Conservation (phyloP, 345 rosid species). For the Mercurialis annua region DNA sequence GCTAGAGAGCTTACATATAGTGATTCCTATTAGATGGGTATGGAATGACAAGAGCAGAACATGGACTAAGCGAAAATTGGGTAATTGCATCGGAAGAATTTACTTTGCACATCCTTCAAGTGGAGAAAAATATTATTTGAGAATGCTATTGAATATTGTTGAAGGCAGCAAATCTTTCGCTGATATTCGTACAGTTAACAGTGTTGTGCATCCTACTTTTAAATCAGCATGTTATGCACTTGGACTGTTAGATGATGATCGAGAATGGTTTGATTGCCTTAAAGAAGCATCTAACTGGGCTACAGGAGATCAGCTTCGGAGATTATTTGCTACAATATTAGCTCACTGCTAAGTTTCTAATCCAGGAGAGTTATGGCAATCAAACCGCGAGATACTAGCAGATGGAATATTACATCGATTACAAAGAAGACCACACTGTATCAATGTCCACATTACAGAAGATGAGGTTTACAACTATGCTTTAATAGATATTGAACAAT, state of each 20-base stretch:
- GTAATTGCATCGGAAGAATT: constrained; percentile 1
- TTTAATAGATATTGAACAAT: too few species aligned
- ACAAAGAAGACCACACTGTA: too few species aligned
- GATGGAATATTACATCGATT: too few species aligned
- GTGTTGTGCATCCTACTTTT: not conserved
- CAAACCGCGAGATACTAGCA: too few species aligned
- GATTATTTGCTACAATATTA: constrained; percentile 4
- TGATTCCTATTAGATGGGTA: constrained; percentile 3
- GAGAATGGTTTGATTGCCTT: constrained; percentile 8
- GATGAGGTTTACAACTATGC: too few species aligned
- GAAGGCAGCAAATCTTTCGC: not conserved
- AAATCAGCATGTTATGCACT: constrained; percentile 13
- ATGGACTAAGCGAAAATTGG: not conserved
- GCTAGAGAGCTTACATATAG: not conserved
- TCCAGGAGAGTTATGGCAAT: not conserved
- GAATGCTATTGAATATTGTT: not conserved
- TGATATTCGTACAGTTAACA: constrained; percentile 6
- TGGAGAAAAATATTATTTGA: constrained; percentile 10
- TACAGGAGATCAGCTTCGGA: not conserved
- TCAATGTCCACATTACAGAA: too few species aligned
- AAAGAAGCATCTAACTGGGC: constrained; percentile 3
- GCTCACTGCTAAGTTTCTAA: not conserved
- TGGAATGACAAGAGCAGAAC: not conserved
- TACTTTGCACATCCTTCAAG: not conserved
- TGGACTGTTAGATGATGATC: constrained; percentile 18